Percentiles rank a stretch among this genome's conserved stretches.
Conservation (phyloP, 2,329 filamentous ascomycete genomes). For the Volutella citrinella region DNA sequence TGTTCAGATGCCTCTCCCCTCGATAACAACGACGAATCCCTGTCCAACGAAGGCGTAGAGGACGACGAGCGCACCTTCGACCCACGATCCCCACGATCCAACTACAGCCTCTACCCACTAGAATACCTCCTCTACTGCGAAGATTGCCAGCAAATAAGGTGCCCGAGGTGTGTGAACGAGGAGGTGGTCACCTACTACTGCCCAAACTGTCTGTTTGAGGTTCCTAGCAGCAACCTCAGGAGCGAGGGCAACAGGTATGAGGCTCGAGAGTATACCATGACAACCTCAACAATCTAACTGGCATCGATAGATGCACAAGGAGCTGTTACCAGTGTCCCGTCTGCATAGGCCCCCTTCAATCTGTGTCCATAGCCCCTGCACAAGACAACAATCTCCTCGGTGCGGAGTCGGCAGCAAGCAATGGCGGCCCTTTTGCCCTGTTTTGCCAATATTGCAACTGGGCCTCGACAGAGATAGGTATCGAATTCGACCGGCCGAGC, state of each 20-base stretch:
- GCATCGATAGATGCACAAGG: constrained; percentile 71
- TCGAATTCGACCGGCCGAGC: constrained; percentile 86
- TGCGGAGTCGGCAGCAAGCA: constrained; percentile 34
- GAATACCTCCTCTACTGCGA: constrained; percentile 96
- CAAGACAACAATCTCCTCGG: constrained; percentile 43
- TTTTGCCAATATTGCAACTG: constrained; percentile 90
- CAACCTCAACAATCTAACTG: constrained; percentile 18
- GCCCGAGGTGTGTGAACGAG: constrained; percentile 85
- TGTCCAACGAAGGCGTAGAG: constrained; percentile 44
- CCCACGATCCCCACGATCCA: constrained; percentile 77
- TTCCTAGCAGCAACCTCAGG: constrained; percentile 87
- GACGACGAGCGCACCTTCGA: constrained; percentile 82
- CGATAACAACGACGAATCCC: constrained; percentile 30
- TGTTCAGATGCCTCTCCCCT: constrained; percentile 49
- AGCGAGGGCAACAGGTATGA: constrained; percentile 86
- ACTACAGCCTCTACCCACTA: constrained; percentile 88
- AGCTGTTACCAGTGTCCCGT: constrained; percentile 95
- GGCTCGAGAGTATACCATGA: neutral
- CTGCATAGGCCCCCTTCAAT: constrained; percentile 76
- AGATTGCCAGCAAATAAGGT: constrained; percentile 94
- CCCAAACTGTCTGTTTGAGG: constrained; percentile 92
- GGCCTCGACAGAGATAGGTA: constrained; percentile 84
- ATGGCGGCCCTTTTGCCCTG: constrained; percentile 66
- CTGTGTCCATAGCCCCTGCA: constrained; percentile 65
- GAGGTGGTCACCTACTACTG: constrained; percentile 96